phyloP scores from a whole-genome alignment of 1,284 basidiomycete species.

The Kwoniella shivajii region DNA sequence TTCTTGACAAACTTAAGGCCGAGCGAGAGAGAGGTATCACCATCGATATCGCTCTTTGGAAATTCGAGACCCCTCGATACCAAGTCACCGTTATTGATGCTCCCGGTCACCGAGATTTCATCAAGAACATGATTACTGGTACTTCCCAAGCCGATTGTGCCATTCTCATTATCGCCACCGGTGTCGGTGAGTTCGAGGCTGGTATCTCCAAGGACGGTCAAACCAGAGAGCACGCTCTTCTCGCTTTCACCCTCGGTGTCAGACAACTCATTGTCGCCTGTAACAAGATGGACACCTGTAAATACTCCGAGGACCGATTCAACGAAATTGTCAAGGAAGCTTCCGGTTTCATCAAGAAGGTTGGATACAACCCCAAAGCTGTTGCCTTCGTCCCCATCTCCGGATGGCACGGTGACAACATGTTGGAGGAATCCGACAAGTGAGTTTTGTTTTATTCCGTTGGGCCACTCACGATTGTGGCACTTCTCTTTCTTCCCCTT shows the following conservation, averaged over 20 bases:
- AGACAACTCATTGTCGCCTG: conserved; percentile 99
- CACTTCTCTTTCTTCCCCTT: conserved; percentile 13
- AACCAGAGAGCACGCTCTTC: conserved; percentile 99
- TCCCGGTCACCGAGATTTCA: conserved; percentile 99
- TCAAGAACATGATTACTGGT: conserved; percentile 99
- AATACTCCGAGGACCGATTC: conserved; percentile 99
- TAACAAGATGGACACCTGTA: conserved; percentile 70
- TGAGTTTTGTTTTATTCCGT: conserved; percentile 53
- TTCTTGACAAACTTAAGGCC: conserved; percentile 99
- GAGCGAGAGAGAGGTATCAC: conserved; percentile 95
- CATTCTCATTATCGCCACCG: conserved; percentile 98
- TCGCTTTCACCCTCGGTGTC: conserved; percentile 99
- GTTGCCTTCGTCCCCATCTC: conserved; percentile 99
- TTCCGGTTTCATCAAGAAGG: conserved; percentile 99
- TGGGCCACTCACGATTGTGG: not conserved
- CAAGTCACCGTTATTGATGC: conserved; percentile 78
- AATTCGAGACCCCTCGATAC: conserved; percentile 96
- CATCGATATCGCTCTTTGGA: conserved; percentile 97
- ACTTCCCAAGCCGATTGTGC: conserved; percentile 99
- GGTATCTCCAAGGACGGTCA: conserved; percentile 99
- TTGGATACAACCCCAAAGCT: conserved; percentile 99
- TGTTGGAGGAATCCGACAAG: conserved; percentile 97
- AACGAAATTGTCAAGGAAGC: conserved; percentile 99
- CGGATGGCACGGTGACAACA: conserved; percentile 99
- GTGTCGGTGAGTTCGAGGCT: conserved; percentile 99